Percentiles rank a stretch among this genome's conserved stretches.
These are phyloP conservation scores for Barbarea vulgaris DNA, from an alignment of 345 rosid species.

Conservation along the genomic window DNA sequence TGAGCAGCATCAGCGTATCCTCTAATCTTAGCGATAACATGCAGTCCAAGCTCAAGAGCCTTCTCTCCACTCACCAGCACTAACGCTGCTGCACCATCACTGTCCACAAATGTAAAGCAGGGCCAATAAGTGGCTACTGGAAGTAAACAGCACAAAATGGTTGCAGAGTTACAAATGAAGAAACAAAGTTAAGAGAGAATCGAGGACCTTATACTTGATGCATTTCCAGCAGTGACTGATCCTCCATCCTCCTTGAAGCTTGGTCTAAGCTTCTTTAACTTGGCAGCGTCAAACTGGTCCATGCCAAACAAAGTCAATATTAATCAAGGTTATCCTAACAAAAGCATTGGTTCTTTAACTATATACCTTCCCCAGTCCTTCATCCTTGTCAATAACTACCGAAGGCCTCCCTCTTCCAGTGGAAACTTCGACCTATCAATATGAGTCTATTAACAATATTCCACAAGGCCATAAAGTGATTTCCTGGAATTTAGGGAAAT, in stretches of 20 bases:
- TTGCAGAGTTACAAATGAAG: slow-evolving; percentile 1
- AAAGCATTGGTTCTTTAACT: not conserved
- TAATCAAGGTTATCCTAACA: slow-evolving; percentile 1
- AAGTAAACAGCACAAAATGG: slow-evolving; percentile 10
- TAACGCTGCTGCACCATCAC: slow-evolving; percentile 97
- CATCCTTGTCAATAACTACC: slow-evolving; percentile 70
- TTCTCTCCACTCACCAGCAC: slow-evolving; percentile 92
- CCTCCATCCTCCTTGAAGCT: slow-evolving; percentile 89
- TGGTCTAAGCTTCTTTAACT: slow-evolving; percentile 82
- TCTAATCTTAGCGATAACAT: slow-evolving; percentile 75
- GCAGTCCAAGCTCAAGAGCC: slow-evolving; percentile 74
- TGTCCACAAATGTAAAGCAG: slow-evolving; percentile 39
- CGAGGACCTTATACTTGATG: slow-evolving; percentile 86
- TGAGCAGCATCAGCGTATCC: slow-evolving; percentile 98
- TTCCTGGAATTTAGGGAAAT: slow-evolving; percentile 11
- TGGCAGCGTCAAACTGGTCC: slow-evolving; percentile 74
- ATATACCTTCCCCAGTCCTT: slow-evolving; percentile 78
- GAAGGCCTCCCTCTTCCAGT: slow-evolving; percentile 78
- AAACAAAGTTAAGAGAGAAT: slow-evolving; percentile 2
- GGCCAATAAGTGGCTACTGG: not conserved
- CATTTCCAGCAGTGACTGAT: slow-evolving; percentile 95
- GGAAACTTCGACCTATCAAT: slow-evolving; percentile 77
- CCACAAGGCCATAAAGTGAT: slow-evolving; percentile 10
- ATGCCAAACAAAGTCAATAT: slow-evolving; percentile 7
- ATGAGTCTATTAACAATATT: slow-evolving; percentile 23